These are phyloP conservation scores for Vanrija sp. DNA, from an alignment of 1,284 basidiomycete species.

Conservation along the genomic window DNA sequence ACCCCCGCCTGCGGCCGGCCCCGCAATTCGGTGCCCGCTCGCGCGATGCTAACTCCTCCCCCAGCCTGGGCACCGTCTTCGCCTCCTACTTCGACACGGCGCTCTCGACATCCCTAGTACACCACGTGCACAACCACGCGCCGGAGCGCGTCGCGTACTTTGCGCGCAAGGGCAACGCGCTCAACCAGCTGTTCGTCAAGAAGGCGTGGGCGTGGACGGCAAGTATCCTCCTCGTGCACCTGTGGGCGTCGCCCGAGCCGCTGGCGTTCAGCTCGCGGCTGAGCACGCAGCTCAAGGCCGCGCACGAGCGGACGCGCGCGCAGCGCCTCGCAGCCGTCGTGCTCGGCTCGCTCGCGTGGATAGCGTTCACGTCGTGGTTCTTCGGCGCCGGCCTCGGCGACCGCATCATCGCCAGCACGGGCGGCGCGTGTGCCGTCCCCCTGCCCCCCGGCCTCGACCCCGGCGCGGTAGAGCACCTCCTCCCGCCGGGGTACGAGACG, in stretches of 20 bases:
- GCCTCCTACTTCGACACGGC: constrained; percentile 62
- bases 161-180: constrained; percentile 72
- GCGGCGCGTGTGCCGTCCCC: constrained; percentile 72
- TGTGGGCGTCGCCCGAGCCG: constrained; percentile 25
- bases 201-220: constrained; percentile 88
- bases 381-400: constrained; percentile 81
- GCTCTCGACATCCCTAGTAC: constrained; percentile 20
- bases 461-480: constrained; percentile 6
- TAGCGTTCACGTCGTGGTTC: constrained; percentile 80
- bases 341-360: constrained; percentile 67
- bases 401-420: constrained; percentile 68
- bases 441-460: constrained; percentile 52
- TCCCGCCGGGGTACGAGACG: constrained; percentile 42
- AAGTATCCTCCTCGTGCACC: constrained; percentile 56
- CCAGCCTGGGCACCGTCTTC: constrained; percentile 36
- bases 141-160: constrained; percentile 57
- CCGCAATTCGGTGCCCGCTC: background rate
- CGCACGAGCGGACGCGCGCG: constrained; percentile 50
- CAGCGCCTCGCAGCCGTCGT: constrained; percentile 59
- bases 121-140: constrained; percentile 54
- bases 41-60: background rate
- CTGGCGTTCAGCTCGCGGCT: background rate
- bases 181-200: constrained; percentile 88
- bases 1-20: background rate
- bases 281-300: constrained; percentile 3